Evolutionary conservation across 192 early-diverging fungal species (phyloP).

Genomic region (Coemansia sp.): DNA sequence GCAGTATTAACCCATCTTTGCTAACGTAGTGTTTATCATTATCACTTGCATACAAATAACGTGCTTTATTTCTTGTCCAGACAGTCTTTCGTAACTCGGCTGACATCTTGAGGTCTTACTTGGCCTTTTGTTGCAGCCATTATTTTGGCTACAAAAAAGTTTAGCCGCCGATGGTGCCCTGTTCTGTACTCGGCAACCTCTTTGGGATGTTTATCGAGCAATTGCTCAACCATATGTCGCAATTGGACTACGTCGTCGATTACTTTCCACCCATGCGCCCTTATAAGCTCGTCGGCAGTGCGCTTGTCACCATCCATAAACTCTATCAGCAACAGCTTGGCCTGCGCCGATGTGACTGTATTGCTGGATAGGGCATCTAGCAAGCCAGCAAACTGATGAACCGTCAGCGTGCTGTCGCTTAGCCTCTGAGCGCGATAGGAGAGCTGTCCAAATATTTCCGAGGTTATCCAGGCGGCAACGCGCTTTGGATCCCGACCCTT

Average conservation of each 20-base stretch:
- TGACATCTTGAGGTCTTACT: conserved; percentile 74
- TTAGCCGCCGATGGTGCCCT: conserved; percentile 69
- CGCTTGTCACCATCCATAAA: conserved; percentile 70
- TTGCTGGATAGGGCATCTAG: conserved; percentile 64
- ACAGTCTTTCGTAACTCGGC: conserved; percentile 58
- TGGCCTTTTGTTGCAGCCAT: conserved; percentile 81
- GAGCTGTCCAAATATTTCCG: conserved; percentile 58
- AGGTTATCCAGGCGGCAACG: conserved; percentile 57
- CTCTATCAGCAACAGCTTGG: conserved; percentile 68
- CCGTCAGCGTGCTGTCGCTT: conserved; percentile 54
- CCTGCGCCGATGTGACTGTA: conserved; percentile 65
- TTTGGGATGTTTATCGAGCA: conserved; percentile 36
- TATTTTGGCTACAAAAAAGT: conserved; percentile 84
- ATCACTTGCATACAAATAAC: not conserved
- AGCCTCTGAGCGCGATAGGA: conserved; percentile 37
- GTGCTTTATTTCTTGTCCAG: not conserved
- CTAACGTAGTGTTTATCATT: not conserved
- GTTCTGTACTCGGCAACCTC: conserved; percentile 64
- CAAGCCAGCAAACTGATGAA: conserved; percentile 61
- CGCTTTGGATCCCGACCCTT: conserved; percentile 28
- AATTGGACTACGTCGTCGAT: conserved; percentile 40
- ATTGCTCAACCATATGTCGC: conserved; percentile 6
- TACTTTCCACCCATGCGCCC: conserved; percentile 64
- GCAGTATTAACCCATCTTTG: not conserved
- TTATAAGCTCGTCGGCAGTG: conserved; percentile 59